Base-by-base conservation (phyloP, 2,329 filamentous ascomycete species). In the Rhinocladiella similis region DNA sequence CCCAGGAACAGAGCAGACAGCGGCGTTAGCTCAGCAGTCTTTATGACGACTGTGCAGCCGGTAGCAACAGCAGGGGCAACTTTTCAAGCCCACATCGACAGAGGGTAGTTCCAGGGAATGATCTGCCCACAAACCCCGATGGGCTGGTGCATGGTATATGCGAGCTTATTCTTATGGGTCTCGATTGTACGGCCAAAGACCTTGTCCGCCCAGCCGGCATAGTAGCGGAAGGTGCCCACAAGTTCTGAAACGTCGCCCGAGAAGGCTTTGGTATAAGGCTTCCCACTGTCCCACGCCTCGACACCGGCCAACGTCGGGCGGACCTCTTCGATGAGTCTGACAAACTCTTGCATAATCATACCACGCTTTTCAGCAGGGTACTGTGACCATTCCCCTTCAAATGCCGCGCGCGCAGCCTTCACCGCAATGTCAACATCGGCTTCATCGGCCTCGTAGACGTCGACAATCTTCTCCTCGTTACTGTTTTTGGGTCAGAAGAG, bases 121-220 rank as follows among this genome's bases (percentile, higher is more conserved):
- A 94, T 92, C 75, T 95, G 90, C 72, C 87, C 90, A 74, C 90
- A 94, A 63, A 91, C 88, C 75, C 88, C 88, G 62, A 85, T 75
- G 36, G 91, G 88, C 82, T 96, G 90, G 66, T 86, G 84, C 70
- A 82, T 81, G 65, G 89, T 91, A 80, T 94, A 95, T 80, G 89
- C 87, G 80, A 95, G 90, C 72, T 86, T 90, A 66, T 91, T 87
- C 56, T 84, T 82, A 68, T 82, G 78, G 65, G 90, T 89, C 67
- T 95, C 89, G 64, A 94, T 85, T 60, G 91, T 90, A 81, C 92
- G 91, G 75, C 91, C 91, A 77, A 87, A 81, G 67, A 95, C 89
- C 87, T 96, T 96, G 82, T 96, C 90, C 68, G 89, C 88, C 88
- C 89, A 96, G 62, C 91, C 91, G 72, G 83, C 90, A 68, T 93